Percentiles rank a stretch among this genome's conserved stretches.
Conservation (phyloP, 2,329 filamentous ascomycete genomes). For the Fusarium sp. region DNA sequence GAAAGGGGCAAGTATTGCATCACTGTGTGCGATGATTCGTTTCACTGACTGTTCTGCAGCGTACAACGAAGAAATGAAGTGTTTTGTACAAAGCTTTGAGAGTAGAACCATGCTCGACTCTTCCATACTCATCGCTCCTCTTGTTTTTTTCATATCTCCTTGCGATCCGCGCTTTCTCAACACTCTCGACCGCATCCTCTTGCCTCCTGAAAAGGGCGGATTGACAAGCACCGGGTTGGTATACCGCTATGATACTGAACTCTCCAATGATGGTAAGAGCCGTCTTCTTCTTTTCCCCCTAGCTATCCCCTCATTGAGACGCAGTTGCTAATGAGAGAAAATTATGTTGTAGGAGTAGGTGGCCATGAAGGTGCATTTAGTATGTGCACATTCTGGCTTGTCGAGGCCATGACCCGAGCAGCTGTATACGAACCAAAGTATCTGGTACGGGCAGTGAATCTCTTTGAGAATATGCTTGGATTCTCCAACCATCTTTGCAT, state of each 20-base stretch:
- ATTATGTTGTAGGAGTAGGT: constrained; percentile 69
- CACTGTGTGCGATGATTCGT: not conserved
- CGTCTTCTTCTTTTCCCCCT: not conserved
- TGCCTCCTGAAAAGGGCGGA: constrained; percentile 79
- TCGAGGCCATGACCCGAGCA: constrained; percentile 81
- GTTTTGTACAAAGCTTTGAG: constrained; percentile 83
- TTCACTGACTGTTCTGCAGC: constrained; percentile 56
- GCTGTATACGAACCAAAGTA: constrained; percentile 75
- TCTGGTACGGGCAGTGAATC: constrained; percentile 70
- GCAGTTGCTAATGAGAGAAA: constrained; percentile 13
- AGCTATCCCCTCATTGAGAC: not conserved
- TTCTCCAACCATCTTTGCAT: constrained; percentile 83
- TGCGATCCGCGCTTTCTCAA: constrained; percentile 81
- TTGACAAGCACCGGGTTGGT: constrained; percentile 81
- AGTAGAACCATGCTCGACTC: constrained; percentile 77
- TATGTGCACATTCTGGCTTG: constrained; percentile 88
- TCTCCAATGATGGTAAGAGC: constrained; percentile 74
- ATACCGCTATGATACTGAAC: constrained; percentile 78
- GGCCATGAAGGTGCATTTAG: constrained; percentile 81
- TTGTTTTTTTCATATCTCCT: constrained; percentile 84
- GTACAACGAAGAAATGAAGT: constrained; percentile 77
- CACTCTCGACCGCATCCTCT: constrained; percentile 79
- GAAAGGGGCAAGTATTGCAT: constrained; percentile 64
- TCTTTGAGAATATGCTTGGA: constrained; percentile 83
- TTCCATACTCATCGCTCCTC: constrained; percentile 79